Evolutionary conservation across 179 eudicot genomes (phyloP).

Genomic region (Drosera spatulata): DNA sequence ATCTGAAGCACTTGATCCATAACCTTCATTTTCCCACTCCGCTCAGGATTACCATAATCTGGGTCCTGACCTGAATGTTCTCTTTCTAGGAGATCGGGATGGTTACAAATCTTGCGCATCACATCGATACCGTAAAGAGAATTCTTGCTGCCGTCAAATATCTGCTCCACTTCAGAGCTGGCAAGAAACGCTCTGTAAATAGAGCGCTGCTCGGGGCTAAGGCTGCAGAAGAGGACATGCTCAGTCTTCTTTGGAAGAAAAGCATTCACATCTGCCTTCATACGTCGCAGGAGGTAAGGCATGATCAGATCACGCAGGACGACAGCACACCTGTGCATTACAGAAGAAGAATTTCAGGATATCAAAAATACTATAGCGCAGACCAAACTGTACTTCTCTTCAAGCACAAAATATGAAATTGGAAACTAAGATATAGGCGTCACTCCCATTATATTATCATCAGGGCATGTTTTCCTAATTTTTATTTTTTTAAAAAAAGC

Average conservation of each 20-base stretch:
- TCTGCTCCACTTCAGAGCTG: slow-evolving; percentile 96
- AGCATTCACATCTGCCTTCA: slow-evolving; percentile 94
- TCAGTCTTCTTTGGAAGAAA: slow-evolving; percentile 94
- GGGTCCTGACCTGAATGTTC: slow-evolving; percentile 71
- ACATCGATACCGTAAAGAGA: slow-evolving; percentile 96
- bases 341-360: slow-evolving; percentile 1
- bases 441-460: too few species aligned
- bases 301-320: slow-evolving; percentile 90
- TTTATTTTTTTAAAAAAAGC: too few species aligned
- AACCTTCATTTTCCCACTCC: slow-evolving; percentile 97
- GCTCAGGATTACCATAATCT: slow-evolving; percentile 88
- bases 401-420: too few species aligned
- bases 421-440: too few species aligned
- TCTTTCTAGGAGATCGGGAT: slow-evolving; percentile 96
- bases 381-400: too few species aligned
- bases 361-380: neutral
- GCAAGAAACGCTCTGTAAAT: slow-evolving; percentile 91
- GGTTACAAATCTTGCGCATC: slow-evolving; percentile 98
- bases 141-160: slow-evolving; percentile 81
- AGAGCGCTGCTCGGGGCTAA: slow-evolving; percentile 76
- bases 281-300: slow-evolving; percentile 96
- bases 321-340: slow-evolving; percentile 82
- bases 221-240: slow-evolving; percentile 97
- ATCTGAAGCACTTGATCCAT: slow-evolving; percentile 74
- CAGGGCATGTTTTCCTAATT: too few species aligned